Conservation (phyloP, 768 basidiomycete species). For the Heimioporus sp. region DNA sequence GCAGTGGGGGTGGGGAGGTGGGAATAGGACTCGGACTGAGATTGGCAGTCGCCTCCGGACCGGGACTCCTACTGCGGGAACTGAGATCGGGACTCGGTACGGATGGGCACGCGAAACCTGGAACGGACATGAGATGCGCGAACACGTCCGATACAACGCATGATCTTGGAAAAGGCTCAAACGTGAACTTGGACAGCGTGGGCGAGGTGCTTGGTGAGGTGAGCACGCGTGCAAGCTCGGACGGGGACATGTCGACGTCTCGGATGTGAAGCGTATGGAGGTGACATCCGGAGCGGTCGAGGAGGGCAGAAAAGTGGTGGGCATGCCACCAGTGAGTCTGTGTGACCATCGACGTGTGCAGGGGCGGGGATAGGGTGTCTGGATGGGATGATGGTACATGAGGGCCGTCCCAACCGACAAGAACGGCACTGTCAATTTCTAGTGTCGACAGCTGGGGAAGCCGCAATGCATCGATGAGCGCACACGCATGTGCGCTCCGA, state of each 20-base stretch:
- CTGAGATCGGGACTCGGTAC: background rate
- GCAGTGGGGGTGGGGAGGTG: background rate
- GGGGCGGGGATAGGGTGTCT: background rate
- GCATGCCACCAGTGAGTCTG: conserved; percentile 21
- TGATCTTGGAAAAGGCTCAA: conserved; percentile 21
- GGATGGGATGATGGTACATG: conserved; percentile 7
- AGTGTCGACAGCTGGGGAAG: conserved; percentile 23
- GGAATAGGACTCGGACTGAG: background rate
- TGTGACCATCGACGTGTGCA: background rate
- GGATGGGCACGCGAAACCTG: background rate
- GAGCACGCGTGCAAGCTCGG: conserved; percentile 17
- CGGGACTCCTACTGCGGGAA: background rate
- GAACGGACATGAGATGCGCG: conserved; percentile 2
- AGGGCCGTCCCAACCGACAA: conserved; percentile 12
- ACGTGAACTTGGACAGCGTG: conserved; percentile 20
- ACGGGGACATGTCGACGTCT: conserved; percentile 22
- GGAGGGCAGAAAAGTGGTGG: conserved; percentile 19
- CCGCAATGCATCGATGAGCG: conserved; percentile 17
- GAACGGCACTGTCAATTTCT: conserved; percentile 21
- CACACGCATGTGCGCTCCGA: conserved; percentile 13
- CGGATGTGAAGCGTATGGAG: conserved; percentile 17
- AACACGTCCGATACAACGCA: conserved; percentile 19
- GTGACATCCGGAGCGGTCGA: conserved; percentile 21
- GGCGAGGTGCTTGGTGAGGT: conserved; percentile 13
- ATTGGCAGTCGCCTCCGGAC: too few species aligned